Evolutionary conservation across 1,139 yeast species (phyloP), one percentile per base, ranked within the genome.

Genomic region (Saccharomyces hybrid): DNA sequence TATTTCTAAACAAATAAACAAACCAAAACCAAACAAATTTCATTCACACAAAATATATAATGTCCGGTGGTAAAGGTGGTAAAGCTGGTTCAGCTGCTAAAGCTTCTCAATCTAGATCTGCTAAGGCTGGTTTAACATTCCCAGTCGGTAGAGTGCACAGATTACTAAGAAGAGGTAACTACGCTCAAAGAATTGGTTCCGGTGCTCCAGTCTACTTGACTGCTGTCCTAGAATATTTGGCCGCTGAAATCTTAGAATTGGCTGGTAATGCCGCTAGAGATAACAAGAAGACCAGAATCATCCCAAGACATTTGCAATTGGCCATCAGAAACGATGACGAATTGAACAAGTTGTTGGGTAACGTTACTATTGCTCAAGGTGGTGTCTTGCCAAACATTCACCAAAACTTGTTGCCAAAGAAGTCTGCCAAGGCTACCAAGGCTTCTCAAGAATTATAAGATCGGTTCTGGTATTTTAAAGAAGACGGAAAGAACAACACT

Each of bases 61-160:
- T 89, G 96, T 88, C 97, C 75, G 96, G 96, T 76, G 97, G 97
- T 77, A 91, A 91, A 86, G 97, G 97, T 77, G 91, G 91, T 71
- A 90, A 90, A 80, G 96, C 96, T 73, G 95, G 96, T 71, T 79
- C 95, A 66, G 74, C 88, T 66, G 91, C 90, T 74, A 91, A 91
- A 79, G 90, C 95, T 69, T 86, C 97, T 71, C 93, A 95, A 78
- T 87, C 97, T 57, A 90, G 98, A 84, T 91, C 98, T 67, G 86
- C 96, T 62, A 91, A 89, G 81, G 98, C 98, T 73, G 98, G 97
- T 76, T 84, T 91, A 75, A 88, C 96, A 69, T 91, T 93, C 95
- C 98, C 98, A 78, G 98, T 93, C 68, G 98, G 98, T 78, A 93
- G 98, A 86, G 95, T 91, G 66, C 98, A 91, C 83, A 86, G 97